These are phyloP conservation scores for Theobroma grandiflorum DNA, from an alignment of 441 rosid species.

Conservation along the genomic window DNA sequence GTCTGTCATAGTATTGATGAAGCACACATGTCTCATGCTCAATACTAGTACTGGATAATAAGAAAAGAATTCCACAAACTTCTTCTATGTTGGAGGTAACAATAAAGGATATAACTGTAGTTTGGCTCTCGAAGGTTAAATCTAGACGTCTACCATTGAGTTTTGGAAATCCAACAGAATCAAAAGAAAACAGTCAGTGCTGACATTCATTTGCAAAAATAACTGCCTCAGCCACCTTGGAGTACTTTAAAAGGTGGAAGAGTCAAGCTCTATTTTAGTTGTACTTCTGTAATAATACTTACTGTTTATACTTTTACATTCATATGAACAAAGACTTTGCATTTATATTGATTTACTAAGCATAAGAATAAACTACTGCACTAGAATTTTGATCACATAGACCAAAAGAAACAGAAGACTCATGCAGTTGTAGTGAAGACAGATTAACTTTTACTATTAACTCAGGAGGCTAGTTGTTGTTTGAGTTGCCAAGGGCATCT, in stretches of 20 bases:
- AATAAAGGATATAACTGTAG: not conserved
- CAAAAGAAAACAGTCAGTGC: not conserved
- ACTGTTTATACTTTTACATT: not conserved
- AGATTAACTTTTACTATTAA: not conserved
- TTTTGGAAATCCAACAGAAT: not conserved
- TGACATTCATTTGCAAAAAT: not conserved
- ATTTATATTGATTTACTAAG: not conserved
- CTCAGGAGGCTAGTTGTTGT: not conserved
- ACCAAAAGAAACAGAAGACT: not conserved
- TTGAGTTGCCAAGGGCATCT: slow-evolving; percentile 1
- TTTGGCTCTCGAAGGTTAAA: not conserved
- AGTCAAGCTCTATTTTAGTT: not conserved
- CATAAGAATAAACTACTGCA: not conserved
- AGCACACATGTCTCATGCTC: not conserved
- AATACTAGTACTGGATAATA: not conserved
- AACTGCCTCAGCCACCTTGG: not conserved
- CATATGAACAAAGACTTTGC: not conserved
- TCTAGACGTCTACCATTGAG: not conserved
- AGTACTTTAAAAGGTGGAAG: not conserved
- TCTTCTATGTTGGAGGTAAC: not conserved
- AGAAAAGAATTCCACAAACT: not conserved
- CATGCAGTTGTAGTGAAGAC: not conserved
- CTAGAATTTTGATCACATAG: not conserved
- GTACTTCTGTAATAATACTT: not conserved
- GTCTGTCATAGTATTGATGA: not conserved